Base-by-base conservation (phyloP, 495 filamentous ascomycete genomes). In the Lasiosphaeria hispida region DNA sequence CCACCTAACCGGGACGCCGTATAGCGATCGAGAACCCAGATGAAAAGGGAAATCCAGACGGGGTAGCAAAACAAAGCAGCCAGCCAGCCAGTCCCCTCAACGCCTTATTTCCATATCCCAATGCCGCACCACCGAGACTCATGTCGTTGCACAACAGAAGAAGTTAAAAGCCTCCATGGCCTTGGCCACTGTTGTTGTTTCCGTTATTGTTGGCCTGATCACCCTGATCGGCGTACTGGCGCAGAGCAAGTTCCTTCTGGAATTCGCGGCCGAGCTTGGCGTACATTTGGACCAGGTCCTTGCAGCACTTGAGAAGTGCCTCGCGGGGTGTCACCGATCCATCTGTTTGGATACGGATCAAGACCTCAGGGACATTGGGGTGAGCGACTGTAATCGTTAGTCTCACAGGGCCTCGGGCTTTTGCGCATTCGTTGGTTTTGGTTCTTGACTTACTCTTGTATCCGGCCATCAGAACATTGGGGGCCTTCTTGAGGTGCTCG, bases 191-290 rank as follows among this genome's bases (percentile, higher is more conserved):
- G 13, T 45, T 41, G 38, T 61, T 60, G 17, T 49, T 63, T 36
- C 62, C 67, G 18, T 5, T 30, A 42, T 73, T 30, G 45, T 73
- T 72, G 18, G 68, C 68, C 57, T 78, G 74, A 41, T 74, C 77
- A 17, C 76, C 75, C 39, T 83, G 86, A 13, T 85, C 84, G 19
- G 89, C 88, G 80, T 93, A 96, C 78, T 93, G 95, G 63, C 92
- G 87, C 55, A 97, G 79, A 62, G 96, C 92, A 68, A 85, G 95
- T 74, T 99, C 95, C 70, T 95, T 95, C 47, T 91, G 95, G 72
- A 98, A 96, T 66, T 96, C 88, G 50, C 89, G 85, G 37, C 85
- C 87, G 18, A 45, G 43, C 15, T 17, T 23, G 30, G 30, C 18
- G 43, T 45, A 45, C 43, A 45, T 45, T 23, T 45, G 43, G 17